Conservation (phyloP, 305 asterid species). For the Fraxinus greggii region DNA sequence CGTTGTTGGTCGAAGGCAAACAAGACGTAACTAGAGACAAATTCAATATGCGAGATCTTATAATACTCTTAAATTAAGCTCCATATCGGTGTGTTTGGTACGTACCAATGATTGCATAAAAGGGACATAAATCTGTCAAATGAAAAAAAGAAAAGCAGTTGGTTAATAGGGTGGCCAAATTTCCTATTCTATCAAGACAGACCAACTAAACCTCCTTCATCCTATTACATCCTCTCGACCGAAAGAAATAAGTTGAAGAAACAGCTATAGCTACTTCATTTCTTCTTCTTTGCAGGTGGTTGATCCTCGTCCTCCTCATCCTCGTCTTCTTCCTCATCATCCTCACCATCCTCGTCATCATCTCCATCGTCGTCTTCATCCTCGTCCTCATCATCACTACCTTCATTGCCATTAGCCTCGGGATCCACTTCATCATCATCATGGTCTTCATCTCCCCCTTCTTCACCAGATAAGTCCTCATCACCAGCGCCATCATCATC, state of each 20-base stretch:
- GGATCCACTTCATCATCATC: conserved; percentile 39
- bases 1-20: background rate
- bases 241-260: conserved; percentile 28
- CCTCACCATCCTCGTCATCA: conserved; percentile 28
- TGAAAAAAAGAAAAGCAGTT: conserved; percentile 27
- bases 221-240: conserved; percentile 46
- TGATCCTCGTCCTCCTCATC: conserved; percentile 56
- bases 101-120: conserved; percentile 8
- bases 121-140: conserved; percentile 33
- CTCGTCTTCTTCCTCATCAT: conserved; percentile 38
- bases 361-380: conserved; percentile 30
- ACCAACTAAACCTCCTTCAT: conserved; percentile 35
- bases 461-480: conserved; percentile 69
- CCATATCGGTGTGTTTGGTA: background rate
- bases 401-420: conserved; percentile 49
- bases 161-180: conserved; percentile 27
- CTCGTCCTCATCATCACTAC: conserved; percentile 29
- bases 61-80: background rate
- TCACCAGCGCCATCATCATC: conserved; percentile 59
- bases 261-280: conserved; percentile 42
- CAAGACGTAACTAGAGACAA: background rate
- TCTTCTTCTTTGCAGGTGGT: conserved; percentile 90
- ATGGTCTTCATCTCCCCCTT: conserved; percentile 60
- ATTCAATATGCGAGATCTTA: background rate
- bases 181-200: background rate